Conservation (phyloP, 306 rosid species). For the Inga laurina region DNA sequence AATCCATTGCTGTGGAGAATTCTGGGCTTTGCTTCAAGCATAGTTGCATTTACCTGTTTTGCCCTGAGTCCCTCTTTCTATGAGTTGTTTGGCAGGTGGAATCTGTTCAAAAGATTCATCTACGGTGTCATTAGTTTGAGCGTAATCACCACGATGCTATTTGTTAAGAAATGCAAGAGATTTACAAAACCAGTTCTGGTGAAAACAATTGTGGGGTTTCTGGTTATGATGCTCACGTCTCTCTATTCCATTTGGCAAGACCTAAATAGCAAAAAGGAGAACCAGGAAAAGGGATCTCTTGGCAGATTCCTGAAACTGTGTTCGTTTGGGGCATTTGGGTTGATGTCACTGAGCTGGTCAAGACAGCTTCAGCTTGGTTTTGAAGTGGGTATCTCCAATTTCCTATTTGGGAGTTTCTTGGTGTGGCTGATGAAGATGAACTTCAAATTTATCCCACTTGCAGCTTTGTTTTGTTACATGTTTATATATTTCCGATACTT, state of each 20-base stretch:
- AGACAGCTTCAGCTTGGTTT: not conserved
- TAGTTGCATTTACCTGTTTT: not conserved
- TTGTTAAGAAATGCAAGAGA: not conserved
- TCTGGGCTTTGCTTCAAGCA: not conserved
- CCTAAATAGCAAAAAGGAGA: not conserved
- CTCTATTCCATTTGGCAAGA: not conserved
- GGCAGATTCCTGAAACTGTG: not conserved
- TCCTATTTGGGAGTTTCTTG: not conserved
- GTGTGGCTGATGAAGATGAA: not conserved
- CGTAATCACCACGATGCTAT: not conserved
- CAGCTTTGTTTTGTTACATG: not conserved
- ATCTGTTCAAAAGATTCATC: not conserved
- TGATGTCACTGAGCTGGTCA: not conserved
- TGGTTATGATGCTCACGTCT: slow-evolving; percentile 1
- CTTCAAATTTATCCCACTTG: not conserved
- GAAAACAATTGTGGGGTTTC: not conserved
- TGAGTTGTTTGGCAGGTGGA: not conserved
- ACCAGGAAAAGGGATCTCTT: not conserved
- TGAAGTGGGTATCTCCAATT: not conserved
- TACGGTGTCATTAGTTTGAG: not conserved
- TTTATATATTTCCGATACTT: not conserved
- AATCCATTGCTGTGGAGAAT: not conserved
- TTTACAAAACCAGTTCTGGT: not conserved
- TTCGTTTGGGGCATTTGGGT: not conserved
- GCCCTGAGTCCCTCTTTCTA: not conserved